Conservation (phyloP, 2,329 filamentous ascomycete species). For the Colletotrichum sp. region DNA sequence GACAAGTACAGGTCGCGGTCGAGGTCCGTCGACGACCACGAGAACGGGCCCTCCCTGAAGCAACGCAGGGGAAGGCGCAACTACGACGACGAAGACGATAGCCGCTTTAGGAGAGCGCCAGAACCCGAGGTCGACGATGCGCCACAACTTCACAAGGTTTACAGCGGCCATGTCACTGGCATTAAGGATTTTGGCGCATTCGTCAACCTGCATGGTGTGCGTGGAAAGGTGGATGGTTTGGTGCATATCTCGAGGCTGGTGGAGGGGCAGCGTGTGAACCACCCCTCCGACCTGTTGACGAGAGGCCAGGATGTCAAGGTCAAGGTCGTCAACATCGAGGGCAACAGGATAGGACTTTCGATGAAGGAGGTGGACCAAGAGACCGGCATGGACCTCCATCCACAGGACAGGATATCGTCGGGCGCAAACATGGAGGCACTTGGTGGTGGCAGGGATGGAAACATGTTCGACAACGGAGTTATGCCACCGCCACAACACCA, state of each 20-base stretch:
- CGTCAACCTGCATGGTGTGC: conserved; percentile 87
- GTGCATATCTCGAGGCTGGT: conserved; percentile 93
- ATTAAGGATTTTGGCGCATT: conserved; percentile 97
- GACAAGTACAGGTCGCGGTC: conserved; percentile 41
- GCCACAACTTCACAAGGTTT: conserved; percentile 85
- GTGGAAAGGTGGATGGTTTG: conserved; percentile 87
- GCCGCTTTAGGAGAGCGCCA: conserved; percentile 71
- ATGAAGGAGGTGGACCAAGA: conserved; percentile 98
- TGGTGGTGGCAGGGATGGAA: conserved; percentile 62
- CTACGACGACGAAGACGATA: conserved; percentile 51
- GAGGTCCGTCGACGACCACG: conserved; percentile 53
- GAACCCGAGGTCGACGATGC: conserved; percentile 80
- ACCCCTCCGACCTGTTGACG: conserved; percentile 86
- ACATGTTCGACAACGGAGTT: conserved; percentile 66
- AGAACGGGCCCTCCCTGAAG: conserved; percentile 36
- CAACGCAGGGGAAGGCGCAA: conserved; percentile 38
- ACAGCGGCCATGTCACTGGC: conserved; percentile 87
- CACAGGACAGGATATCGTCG: conserved; percentile 79
- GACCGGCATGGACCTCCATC: conserved; percentile 82
- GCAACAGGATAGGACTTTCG: conserved; percentile 81
- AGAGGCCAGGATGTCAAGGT: conserved; percentile 87
- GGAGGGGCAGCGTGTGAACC: conserved; percentile 84
- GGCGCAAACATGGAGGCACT: conserved; percentile 89
- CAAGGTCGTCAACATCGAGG: conserved; percentile 88
- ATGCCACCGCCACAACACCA: conserved; percentile 37